Base-by-base conservation (phyloP, 2,329 filamentous ascomycete species). In the Pestalotiopsis sp. region DNA sequence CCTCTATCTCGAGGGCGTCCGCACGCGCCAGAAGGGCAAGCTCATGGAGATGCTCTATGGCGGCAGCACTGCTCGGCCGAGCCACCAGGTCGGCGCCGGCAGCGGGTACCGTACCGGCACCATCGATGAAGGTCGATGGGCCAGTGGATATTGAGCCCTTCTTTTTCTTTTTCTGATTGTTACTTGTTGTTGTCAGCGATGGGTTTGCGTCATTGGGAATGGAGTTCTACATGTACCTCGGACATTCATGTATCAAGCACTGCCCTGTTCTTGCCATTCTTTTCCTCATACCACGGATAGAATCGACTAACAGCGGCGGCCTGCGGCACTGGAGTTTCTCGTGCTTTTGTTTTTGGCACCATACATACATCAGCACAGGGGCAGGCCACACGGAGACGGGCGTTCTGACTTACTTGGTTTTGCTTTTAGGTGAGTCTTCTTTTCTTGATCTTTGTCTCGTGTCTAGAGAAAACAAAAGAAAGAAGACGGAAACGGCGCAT, bases 21-120 rank as follows among this genome's bases (percentile, higher is more conserved):
- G 95, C 56, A 88, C 93, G 71, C 87, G 87, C 73, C 95, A 98
- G 82, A 96, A 95, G 84, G 88, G 89, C 68, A 94, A 93, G 80
- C 84, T 96, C 74, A 90, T 96, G 87, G 91, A 95, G 82, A 89
- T 92, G 80, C 81, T 97, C 2, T 95, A 93, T 78, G 92, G 31
- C 31, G 31, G 90, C 2, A 84, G 74, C 13, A 57, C 41, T n/a
- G 14, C 71, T 71, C 61, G 41, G 14, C 25, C 41, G 1, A 25
- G 52, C 6, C 39, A 59, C 17, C 52, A 45, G 36, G 68, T 68
- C 12, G 68, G 72, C 39, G 68, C 58, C 36, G 76, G 78, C 12
- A 58, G 69, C 64, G 74, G 73, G 66, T 75, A 72, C 68, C 74
- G 77, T 59, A 23, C 17, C 17, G 59, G 59, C 27, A 73, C 76